Base-by-base conservation (phyloP, 306 rosid genomes). In the Sindora glabra region DNA sequence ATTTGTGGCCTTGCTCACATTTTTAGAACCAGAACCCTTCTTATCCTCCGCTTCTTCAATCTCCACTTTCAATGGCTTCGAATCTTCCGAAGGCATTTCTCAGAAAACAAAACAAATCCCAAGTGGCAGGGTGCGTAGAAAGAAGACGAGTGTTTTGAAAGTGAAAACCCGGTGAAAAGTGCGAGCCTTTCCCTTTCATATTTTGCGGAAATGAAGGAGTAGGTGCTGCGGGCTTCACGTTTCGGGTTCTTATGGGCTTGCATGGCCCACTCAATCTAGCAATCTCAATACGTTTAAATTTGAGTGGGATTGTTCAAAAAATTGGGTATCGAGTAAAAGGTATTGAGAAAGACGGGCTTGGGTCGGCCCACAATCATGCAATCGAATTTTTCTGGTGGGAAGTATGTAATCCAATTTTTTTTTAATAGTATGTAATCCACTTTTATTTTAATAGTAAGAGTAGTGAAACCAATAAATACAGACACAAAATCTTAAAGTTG, bases 81-180 rank as follows among this genome's bases (percentile, higher is more conserved):
- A 56, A n/a, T 83, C 87, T 58, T 75, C 84, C 0, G 84, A 78
- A 40, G 87, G 41, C 95, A 89, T 89, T 58, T 48, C 38, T 14
- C 27, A 9, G 23, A 24, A 1, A 6, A 27, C 25, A 2, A 36
- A 9, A 10, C 14, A 50, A 49, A 1, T 48, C 2, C 24, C 30
- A 12, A 36, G 9, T 5, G 14, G 25, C 1, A 47, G 18, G 11
- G 18, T 50, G 12, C 32, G 15, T n/a, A 18, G 11, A 38, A 14
- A 9, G 25, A 29, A 19, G 12, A 16, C n/a, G 18, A 49, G 53
- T 41, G 17, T 48, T 67, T 56, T 44, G 45, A 58, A 41, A 4
- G 10, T 8, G 5, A 18, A 11, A 21, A 12, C 42, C 44, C 16
- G 30, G 41, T 10, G 24, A 15, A 24, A 7, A 9, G 32, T 10